Evolutionary conservation across 2,329 filamentous ascomycete genomes (phyloP), one percentile per base, ranked within the genome.

Genomic region (Blastomyces silverae): DNA sequence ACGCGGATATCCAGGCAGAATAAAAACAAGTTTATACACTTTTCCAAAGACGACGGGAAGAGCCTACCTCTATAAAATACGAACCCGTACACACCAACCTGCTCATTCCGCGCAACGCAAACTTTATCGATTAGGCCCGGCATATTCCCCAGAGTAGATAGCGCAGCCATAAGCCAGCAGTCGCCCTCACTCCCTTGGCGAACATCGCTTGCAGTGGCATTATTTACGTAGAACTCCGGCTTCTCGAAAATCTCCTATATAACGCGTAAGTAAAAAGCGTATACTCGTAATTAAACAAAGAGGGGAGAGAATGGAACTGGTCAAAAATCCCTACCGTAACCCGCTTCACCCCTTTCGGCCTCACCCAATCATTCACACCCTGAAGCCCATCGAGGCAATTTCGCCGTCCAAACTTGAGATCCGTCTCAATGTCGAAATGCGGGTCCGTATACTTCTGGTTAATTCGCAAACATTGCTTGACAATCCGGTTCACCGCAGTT

Each of bases 401-500:
- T 59, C 79, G 72, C 17, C 73, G 76, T n/a, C 78, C 77, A 48
- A 80, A 79, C 76, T 90, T 89, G 67, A 92, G 81, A 73, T 92
- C 90, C 48, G 84, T 80, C 72, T 94, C 91, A 62, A 96, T 86
- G 73, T 96, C 89, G 73, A 96, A 96, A 74, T 94, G 87, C n/a
- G 87, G 85, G 72, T 95, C 91, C 20, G 88, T 84, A 73, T 95
- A 96, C 75, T 91, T 93, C 71, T 91, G 88, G 75, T 96, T 96
- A 65, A 91, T 81, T 10, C 89, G 84, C 28, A 86, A 82, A 73
- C 91, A 95, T 71, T 87, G 84, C 65, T 79, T 80, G 39, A 83
- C 80, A 64, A 86, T 86, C 66, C 83, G 83, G 10, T 79, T 77
- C 6, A 87, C 84, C 62, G 84, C 83, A 64, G 83, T 84, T 63